A percentile compares a stretch with the other conserved stretches of the same genome.
Evolutionary conservation across 768 basidiomycete genomes (phyloP).

Genomic region (Termitomyces sp.): DNA sequence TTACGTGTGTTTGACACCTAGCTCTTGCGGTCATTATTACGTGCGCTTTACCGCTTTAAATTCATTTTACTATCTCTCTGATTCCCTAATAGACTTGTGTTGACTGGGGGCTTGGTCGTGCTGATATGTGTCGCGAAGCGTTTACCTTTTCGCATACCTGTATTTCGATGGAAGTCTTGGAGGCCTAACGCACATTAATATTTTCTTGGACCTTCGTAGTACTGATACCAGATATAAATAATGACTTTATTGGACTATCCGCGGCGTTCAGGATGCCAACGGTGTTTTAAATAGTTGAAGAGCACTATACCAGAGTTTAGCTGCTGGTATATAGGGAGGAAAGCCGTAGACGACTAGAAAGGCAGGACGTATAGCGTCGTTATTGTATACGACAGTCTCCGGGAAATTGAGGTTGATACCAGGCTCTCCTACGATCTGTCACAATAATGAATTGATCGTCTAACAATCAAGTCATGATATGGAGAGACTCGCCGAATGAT

Average conservation of each 20-base stretch:
- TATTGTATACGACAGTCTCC: conserved; percentile 62
- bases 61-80: neutral
- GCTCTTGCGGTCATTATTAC: conserved; percentile 47
- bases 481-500: conserved; percentile 44
- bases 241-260: neutral
- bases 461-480: neutral
- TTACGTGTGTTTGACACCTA: conserved; percentile 9
- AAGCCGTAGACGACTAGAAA: conserved; percentile 60
- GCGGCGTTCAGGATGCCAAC: conserved; percentile 28
- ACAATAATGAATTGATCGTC: neutral
- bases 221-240: neutral
- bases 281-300: conserved; percentile 43
- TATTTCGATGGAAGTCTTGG: neutral
- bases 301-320: conserved; percentile 28
- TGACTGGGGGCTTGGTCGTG: conserved; percentile 42
- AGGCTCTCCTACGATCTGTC: conserved; percentile 55
- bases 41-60: conserved; percentile 20
- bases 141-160: conserved; percentile 22
- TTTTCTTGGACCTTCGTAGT: neutral
- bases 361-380: conserved; percentile 62
- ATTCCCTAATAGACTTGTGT: conserved; percentile 27
- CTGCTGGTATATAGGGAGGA: conserved; percentile 16
- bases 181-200: neutral
- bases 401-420: conserved; percentile 62
- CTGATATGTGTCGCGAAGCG: conserved; percentile 50